A percentile compares a stretch with the other conserved stretches of the same genome.
Evolutionary conservation across 2,329 filamentous ascomycete species (phyloP).

Genomic region (Tolypocladium ovalisporum): DNA sequence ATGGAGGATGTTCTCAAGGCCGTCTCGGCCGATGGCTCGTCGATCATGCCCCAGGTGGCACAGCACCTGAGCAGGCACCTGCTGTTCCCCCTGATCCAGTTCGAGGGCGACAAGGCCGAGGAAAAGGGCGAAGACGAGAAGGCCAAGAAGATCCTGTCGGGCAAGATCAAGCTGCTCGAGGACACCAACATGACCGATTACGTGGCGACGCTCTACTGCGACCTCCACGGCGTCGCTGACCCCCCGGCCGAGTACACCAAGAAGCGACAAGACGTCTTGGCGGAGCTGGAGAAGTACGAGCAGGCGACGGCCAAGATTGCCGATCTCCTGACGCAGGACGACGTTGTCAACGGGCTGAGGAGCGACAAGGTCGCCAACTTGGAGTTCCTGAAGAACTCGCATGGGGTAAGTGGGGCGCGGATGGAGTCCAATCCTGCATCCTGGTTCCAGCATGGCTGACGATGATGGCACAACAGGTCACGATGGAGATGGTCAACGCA

Average conservation of each 20-base stretch:
- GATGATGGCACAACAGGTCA: conserved; percentile 45
- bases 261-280: conserved; percentile 81
- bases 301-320: conserved; percentile 83
- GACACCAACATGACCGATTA: conserved; percentile 99
- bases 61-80: conserved; percentile 90
- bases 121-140: conserved; percentile 51
- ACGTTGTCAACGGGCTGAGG: conserved; percentile 80
- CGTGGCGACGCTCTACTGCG: conserved; percentile 81
- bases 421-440: no score
- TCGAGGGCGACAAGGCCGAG: conserved; percentile 71
- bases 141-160: conserved; percentile 62
- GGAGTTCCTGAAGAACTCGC: conserved; percentile 93
- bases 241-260: conserved; percentile 76
- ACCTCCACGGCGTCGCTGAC: conserved; percentile 70
- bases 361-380: conserved; percentile 98
- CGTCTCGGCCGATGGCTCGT: conserved; percentile 57
- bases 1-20: conserved; percentile 36
- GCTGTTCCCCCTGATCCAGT: conserved; percentile 93
- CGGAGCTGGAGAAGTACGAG: conserved; percentile 72
- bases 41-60: conserved; percentile 80
- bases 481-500: conserved; percentile 87
- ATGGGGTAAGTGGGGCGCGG: conserved; percentile 52
- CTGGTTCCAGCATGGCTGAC: neutral
- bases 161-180: conserved; percentile 90
- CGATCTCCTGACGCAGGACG: conserved; percentile 75